Conservation (phyloP, 441 rosid species). For the Jatropha podagrica region DNA sequence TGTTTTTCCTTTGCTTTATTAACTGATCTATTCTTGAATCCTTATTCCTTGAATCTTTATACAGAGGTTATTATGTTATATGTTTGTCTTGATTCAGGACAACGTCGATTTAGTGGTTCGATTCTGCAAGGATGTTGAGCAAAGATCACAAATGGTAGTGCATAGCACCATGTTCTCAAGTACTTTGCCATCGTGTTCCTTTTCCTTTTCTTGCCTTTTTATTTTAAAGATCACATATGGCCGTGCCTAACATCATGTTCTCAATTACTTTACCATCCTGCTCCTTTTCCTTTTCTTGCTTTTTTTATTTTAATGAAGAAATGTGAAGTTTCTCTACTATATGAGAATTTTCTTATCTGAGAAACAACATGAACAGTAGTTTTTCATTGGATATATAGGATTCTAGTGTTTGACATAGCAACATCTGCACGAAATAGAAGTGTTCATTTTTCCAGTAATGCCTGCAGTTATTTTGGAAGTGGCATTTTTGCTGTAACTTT, state of each 20-base stretch:
- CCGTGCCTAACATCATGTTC: slow-evolving; percentile 41
- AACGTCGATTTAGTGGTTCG: slow-evolving; percentile 61
- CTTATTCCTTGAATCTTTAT: slow-evolving; percentile 15
- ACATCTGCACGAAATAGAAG: not conserved
- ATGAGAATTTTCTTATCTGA: not conserved
- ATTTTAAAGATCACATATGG: slow-evolving; percentile 62
- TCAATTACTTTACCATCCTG: slow-evolving; percentile 23
- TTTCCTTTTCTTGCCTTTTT: not conserved
- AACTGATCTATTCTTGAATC: slow-evolving; percentile 6
- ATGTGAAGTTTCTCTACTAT: not conserved
- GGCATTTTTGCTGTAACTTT: not conserved
- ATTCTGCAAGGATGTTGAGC: slow-evolving; percentile 92
- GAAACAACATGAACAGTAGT: not conserved
- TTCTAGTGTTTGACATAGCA: not conserved
- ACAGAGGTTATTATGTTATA: not conserved
- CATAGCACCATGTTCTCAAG: slow-evolving; percentile 33
- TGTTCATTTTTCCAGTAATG: not conserved
- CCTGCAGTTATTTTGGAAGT: not conserved
- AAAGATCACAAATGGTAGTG: slow-evolving; percentile 74
- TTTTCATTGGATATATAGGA: not conserved
- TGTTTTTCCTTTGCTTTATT: not conserved
- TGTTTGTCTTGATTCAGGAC: slow-evolving; percentile 44
- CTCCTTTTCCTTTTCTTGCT: not conserved
- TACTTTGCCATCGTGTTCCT: slow-evolving; percentile 19
- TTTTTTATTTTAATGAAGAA: not conserved